These are phyloP conservation scores for Talaromyces sp. DNA, from an alignment of 2,329 filamentous ascomycete genomes.

Conservation along the genomic window DNA sequence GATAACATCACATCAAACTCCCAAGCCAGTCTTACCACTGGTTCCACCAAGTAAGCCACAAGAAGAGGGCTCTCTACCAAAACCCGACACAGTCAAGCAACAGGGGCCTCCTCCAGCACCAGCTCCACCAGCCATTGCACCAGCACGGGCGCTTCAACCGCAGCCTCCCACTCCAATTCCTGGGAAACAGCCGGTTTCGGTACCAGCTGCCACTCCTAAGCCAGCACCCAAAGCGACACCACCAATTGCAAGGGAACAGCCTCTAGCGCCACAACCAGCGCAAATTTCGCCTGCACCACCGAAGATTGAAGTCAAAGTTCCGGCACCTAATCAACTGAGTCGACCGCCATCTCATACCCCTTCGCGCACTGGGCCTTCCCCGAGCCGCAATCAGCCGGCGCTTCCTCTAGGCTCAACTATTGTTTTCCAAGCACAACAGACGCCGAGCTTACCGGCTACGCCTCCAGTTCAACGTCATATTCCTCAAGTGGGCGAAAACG, in stretches of 20 bases:
- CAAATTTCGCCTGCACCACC: constrained; percentile 14
- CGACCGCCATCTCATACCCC: constrained; percentile 17
- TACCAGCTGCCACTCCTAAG: constrained; percentile 11
- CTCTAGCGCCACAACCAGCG: constrained; percentile 18
- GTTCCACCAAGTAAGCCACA: background rate
- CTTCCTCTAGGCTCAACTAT: constrained; percentile 18
- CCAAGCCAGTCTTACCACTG: background rate
- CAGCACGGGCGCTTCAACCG: constrained; percentile 1
- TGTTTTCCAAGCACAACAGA: constrained; percentile 23
- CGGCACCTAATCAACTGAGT: constrained; percentile 13
- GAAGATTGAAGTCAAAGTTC: constrained; percentile 10
- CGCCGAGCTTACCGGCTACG: constrained; percentile 15
- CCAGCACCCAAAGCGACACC: constrained; percentile 15
- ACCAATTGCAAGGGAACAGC: constrained; percentile 17
- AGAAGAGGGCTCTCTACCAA: background rate
- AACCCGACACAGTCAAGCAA: constrained; percentile 7
- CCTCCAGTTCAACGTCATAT: constrained; percentile 13
- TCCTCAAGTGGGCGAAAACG: constrained; percentile 11
- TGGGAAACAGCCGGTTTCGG: background rate
- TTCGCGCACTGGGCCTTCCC: constrained; percentile 13
- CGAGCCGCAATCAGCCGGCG: constrained; percentile 8
- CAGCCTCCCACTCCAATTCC: constrained; percentile 1
- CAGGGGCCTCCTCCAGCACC: constrained; percentile 8
- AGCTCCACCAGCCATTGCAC: background rate
- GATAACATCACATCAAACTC: background rate